Base-by-base conservation (phyloP, 495 filamentous ascomycete genomes). In the Neurospora cerealis region DNA sequence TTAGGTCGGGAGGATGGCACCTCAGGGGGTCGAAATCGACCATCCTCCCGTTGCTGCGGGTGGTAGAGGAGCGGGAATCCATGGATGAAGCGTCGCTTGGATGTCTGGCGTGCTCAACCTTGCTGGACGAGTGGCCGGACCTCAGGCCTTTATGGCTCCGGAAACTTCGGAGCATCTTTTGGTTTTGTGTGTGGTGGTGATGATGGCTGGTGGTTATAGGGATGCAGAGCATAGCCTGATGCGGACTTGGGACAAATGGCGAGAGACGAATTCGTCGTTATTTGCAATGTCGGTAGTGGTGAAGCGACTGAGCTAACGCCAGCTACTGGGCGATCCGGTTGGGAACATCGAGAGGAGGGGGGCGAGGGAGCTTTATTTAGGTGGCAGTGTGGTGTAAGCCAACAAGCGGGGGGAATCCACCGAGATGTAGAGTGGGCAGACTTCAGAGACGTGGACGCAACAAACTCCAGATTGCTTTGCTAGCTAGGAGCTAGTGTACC, bases 11-110 rank as follows among this genome's bases (percentile, higher is more conserved):
- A 0, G 81, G 81, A 72, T 82, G 80, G 17, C 80, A 72, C 2
- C 81, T 74, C n/a, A 82, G 73, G 40, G 81, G 81, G 71, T 82
- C 78, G 77, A 78, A 80, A 66, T 81, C 81, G 73, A 81, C 73
- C 5, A 75, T 79, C 21, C 74, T 41, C 6, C 79, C 79, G 39
- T 77, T 73, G 60, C 78, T 74, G 74, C 75, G 74, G 15, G 76
- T 79, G 6, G 79, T 73, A 13, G 80, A 79, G 38, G 80, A 78
- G 38, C 76, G 74, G 46, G 76, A 66, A 66, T 66, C 74, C 62
- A 71, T 46, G 72, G 77, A 78, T 76, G 77, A 80, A 74, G 75
- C 74, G 36, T 77, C 77, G 74, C 77, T 81, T 21, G 73, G 74
- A 19, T 76, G 62, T 70, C 75, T 70, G 37, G 72, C 54, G 74